A percentile compares a stretch with the other conserved stretches of the same genome.
Conservation (phyloP, 306 rosid genomes). For the Crotalaria pallida region DNA sequence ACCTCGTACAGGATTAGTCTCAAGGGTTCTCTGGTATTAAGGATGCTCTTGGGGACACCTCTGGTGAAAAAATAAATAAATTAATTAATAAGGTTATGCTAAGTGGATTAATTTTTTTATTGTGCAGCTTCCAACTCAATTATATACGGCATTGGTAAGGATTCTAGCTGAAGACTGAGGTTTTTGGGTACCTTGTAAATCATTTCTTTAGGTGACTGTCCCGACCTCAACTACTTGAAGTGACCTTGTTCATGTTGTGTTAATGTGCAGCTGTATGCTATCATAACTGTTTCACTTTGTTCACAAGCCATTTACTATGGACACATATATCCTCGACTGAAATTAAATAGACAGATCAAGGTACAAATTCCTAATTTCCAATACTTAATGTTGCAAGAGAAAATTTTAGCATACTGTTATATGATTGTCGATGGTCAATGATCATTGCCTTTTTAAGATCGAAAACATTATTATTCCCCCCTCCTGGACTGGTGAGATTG, state of each 20-base stretch:
- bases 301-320: conserved; percentile 51
- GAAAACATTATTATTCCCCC: neutral
- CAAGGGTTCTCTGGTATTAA: too few species aligned
- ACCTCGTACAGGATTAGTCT: too few species aligned
- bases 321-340: conserved; percentile 41
- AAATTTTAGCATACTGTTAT: neutral
- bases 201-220: neutral
- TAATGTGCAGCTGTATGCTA: conserved; percentile 54
- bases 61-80: too few species aligned
- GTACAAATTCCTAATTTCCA: conserved; percentile 19
- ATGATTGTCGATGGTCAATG: neutral
- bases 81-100: neutral
- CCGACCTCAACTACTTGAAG: neutral
- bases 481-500: neutral
- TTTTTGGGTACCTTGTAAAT: neutral
- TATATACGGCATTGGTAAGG: conserved; percentile 61
- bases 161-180: conserved; percentile 10
- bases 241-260: conserved; percentile 15
- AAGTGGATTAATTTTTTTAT: conserved; percentile 19
- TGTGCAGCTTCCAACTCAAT: conserved; percentile 84
- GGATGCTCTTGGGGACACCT: too few species aligned
- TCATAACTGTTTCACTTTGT: conserved; percentile 40
- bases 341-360: conserved; percentile 31
- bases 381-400: neutral
- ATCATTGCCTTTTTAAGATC: neutral